Base-by-base conservation (phyloP, 306 rosid species). In the Inga oerstediana region DNA sequence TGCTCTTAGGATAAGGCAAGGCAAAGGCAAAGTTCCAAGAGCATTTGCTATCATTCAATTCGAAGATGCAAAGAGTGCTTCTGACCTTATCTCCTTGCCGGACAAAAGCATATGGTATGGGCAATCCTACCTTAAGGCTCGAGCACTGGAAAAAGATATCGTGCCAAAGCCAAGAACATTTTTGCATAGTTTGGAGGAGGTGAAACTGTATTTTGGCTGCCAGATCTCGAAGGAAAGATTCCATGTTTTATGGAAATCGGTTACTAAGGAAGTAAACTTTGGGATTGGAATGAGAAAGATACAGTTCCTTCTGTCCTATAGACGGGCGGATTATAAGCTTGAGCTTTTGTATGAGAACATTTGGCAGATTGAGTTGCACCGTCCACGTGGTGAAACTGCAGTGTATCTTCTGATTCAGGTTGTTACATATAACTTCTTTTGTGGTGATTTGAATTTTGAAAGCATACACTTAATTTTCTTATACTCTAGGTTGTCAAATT, bases 331-430 rank as follows among this genome's bases (percentile, higher is more conserved):
- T 12, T 87, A 91, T 80, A 88, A 75, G 81, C 84, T 91, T 8
- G 88, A 82, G 52, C 88, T 90, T 39, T 84, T 66, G 1, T 90
- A 90, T 52, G 93, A 88, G 80, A 91, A 87, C 76, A 64, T 90
- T 41, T 90, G 89, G 90, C 89, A 90, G 80, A 90, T 86, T 37
- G 46, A 74, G 78, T 30, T 88, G 56, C 88, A 54, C 84, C 74
- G 44, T 27, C 90, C 94, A 45, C 86, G 20, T 16, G 88, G 79
- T 81, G 79, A 52, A 77, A 34, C 84, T 81, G 72, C 80, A 10
- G 81, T 76, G 71, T 91, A 88, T 77, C 97, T 95, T 80, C 82
- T 91, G 79, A 80, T 95, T 84, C 98, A 93, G 98, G 98, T 95
- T 82, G 48, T 81, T 68, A 78, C 68, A 39, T n/a, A 70, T 35